A percentile compares a stretch with the other conserved stretches of the same genome.
These are phyloP conservation scores for Groenewaldozyma auringiensis DNA, from an alignment of 1,139 yeast species.

Conservation along the genomic window DNA sequence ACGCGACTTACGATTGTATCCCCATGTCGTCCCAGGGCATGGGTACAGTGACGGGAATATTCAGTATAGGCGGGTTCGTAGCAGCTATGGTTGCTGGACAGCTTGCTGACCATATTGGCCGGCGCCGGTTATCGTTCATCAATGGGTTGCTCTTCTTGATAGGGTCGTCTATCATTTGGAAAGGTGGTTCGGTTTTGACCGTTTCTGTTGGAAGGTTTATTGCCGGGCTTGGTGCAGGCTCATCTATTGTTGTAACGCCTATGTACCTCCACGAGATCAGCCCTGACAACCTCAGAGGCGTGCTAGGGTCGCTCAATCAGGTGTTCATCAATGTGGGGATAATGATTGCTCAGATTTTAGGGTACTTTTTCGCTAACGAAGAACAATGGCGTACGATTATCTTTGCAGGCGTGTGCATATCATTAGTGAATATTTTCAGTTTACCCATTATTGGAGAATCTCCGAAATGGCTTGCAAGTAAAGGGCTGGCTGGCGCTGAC, in stretches of 20 bases:
- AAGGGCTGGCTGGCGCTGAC: conserved; percentile 24
- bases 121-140: conserved; percentile 49
- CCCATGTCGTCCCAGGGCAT: conserved; percentile 55
- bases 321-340: conserved; percentile 81
- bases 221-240: conserved; percentile 82
- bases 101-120: conserved; percentile 62
- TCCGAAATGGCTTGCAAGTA: conserved; percentile 64
- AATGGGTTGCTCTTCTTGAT: conserved; percentile 49
- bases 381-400: conserved; percentile 67
- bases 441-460: conserved; percentile 57
- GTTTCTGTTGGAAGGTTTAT: conserved; percentile 65
- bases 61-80: conserved; percentile 77
- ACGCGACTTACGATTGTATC: conserved; percentile 42
- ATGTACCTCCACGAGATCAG: conserved; percentile 72
- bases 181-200: conserved; percentile 38
- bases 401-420: conserved; percentile 50
- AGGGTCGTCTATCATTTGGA: conserved; percentile 63
- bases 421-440: conserved; percentile 41
- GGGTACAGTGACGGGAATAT: conserved; percentile 77
- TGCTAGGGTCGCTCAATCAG: conserved; percentile 83
- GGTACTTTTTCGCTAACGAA: conserved; percentile 58
- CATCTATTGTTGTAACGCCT: conserved; percentile 78
- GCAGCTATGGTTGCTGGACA: conserved; percentile 70
- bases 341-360: conserved; percentile 64
- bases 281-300: conserved; percentile 61